Evolutionary conservation across 352 stramenopile genomes (phyloP), one percentile per base, ranked within the genome.

Genomic region (Phytophthora colocasiae): DNA sequence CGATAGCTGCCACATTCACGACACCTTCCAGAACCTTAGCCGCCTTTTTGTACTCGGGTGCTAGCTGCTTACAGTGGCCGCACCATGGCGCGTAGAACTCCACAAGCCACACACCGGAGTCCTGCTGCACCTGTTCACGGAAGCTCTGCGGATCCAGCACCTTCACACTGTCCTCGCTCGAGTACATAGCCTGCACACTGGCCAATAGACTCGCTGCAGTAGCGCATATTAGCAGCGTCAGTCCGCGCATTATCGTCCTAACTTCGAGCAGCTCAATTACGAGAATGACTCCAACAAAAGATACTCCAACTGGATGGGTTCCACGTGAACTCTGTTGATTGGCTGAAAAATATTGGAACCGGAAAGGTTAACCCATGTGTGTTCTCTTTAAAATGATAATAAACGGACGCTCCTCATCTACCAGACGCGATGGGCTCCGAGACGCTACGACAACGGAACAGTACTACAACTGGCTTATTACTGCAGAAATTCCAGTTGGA

Each of bases 61-160:
- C 87, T 38, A 98, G 83, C 59, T 88, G 83, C 80, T 98, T 97
- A 83, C 95, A 98, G 78, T 98, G 95, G 34, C 95, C 95, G 60
- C 93, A 98, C 93, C 93, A 98, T 40, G 95, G 95, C 48, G 95
- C 95, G 52, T 97, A 98, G 66, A 98, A 98, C 73, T 98, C 91
- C 17, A 98, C 92, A n/a, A 98, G 52, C 92, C 93, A 98, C 67
- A 96, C 78, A 12, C 85, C 84, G 5, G 78, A 75, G 72, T 90
- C 84, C 78, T 85, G 76, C 73, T 90, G 77, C 53, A 95, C 58
- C 53, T 81, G 61, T 53, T 93, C 83, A 11, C 83, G 78, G 45
- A 95, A 85, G 60, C 75, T 84, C 69, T 89, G 78, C 0, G 85
- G 66, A 55, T 95, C 87, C 43, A 95, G 71, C 32, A 91, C 36